These are phyloP conservation scores for Thielaviopsis ethacetica DNA, from an alignment of 2,329 filamentous ascomycete genomes.

Conservation along the genomic window DNA sequence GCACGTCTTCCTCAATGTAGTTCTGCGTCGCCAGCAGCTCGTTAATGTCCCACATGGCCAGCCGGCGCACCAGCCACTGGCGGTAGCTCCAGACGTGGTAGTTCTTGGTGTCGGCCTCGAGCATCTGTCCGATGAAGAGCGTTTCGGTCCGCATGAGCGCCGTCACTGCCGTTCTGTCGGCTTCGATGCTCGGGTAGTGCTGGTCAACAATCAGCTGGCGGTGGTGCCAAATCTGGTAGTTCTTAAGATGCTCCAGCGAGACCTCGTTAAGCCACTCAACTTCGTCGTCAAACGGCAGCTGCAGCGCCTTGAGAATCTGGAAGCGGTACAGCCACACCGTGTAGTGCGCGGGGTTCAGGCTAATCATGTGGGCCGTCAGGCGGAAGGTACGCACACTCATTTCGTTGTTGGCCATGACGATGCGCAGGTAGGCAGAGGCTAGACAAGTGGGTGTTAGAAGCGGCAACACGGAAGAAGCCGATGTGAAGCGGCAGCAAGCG, in stretches of 20 bases:
- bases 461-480: not conserved
- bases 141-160: conserved; percentile 48
- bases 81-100: conserved; percentile 98
- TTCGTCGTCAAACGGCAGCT: conserved; percentile 52
- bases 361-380: conserved; percentile 79
- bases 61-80: conserved; percentile 48
- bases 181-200: conserved; percentile 42
- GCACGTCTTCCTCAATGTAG: conserved; percentile 63
- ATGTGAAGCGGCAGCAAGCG: not conserved
- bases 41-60: conserved; percentile 53
- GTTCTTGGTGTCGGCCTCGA: conserved; percentile 81
- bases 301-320: conserved; percentile 52
- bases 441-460: not conserved
- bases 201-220: conserved; percentile 48
- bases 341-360: conserved; percentile 91
- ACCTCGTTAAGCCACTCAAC: conserved; percentile 74
- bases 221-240: conserved; percentile 95
- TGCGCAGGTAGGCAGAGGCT: conserved; percentile 85
- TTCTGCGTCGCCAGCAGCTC: conserved; percentile 57
- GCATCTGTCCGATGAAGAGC: conserved; percentile 63
- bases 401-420: conserved; percentile 82
- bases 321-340: conserved; percentile 97
- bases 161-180: conserved; percentile 37
- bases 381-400: conserved; percentile 60
- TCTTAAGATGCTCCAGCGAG: conserved; percentile 75